Percentiles rank a stretch among this genome's conserved stretches.
These are phyloP conservation scores for Microcos paniculata DNA, from an alignment of 345 rosid genomes.

Conservation along the genomic window DNA sequence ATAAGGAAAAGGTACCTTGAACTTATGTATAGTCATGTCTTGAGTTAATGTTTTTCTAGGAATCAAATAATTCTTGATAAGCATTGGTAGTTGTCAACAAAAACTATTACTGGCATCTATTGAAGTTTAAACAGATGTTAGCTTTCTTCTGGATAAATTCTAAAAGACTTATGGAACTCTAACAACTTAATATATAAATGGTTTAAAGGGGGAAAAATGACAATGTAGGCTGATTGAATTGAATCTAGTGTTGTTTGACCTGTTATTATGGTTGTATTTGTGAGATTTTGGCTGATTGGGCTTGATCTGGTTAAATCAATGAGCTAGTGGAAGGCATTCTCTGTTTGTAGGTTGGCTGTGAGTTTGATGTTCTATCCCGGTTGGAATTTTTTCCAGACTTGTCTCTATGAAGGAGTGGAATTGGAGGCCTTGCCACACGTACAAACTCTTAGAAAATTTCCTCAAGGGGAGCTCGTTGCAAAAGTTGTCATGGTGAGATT, in stretches of 20 bases:
- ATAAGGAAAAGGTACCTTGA: slow-evolving; percentile 27
- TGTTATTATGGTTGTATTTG: not conserved
- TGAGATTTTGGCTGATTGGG: not conserved
- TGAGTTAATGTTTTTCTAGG: not conserved
- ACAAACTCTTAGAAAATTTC: slow-evolving; percentile 58
- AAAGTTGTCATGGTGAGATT: slow-evolving; percentile 76
- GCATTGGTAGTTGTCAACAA: not conserved
- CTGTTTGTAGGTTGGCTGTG: slow-evolving; percentile 6
- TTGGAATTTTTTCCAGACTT: slow-evolving; percentile 32
- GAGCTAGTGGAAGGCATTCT: not conserved
- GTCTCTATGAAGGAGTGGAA: slow-evolving; percentile 28
- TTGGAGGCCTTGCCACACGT: slow-evolving; percentile 42
- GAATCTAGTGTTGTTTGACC: not conserved
- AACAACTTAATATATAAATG: not conserved
- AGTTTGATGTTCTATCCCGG: slow-evolving; percentile 6
- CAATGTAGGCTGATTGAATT: not conserved
- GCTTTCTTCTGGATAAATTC: not conserved
- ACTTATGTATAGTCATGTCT: too few species aligned
- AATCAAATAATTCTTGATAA: not conserved
- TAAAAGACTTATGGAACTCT: not conserved
- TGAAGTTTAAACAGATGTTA: not conserved
- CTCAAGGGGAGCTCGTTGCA: slow-evolving; percentile 45
- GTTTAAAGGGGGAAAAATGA: not conserved
- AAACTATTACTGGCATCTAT: not conserved
- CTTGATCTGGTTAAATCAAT: not conserved